Percentiles rank a stretch among this genome's conserved stretches.
These are phyloP conservation scores for Cucumis variabilis DNA, from an alignment of 331 rosid species.

Conservation along the genomic window DNA sequence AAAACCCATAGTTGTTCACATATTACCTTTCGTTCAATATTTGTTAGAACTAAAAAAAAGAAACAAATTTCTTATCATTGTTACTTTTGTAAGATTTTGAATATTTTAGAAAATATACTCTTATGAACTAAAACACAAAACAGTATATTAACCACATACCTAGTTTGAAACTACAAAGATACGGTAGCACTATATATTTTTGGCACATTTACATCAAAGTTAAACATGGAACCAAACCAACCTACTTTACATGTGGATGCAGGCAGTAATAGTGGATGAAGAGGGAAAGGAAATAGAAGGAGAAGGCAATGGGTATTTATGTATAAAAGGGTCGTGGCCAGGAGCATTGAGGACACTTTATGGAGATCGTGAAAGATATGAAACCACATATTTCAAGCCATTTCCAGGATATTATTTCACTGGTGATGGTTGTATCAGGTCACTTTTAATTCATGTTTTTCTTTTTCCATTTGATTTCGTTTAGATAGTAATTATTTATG, in stretches of 20 bases:
- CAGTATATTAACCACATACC: not conserved
- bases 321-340: slow-evolving; percentile 92
- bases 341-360: slow-evolving; percentile 95
- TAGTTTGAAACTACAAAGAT: not conserved
- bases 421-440: slow-evolving; percentile 98
- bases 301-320: slow-evolving; percentile 88
- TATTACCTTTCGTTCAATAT: too few relatives aligned
- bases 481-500: not conserved
- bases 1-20: too few relatives aligned
- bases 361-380: slow-evolving; percentile 92
- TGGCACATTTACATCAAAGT: not conserved
- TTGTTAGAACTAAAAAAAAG: too few relatives aligned
- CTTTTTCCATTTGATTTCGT: not conserved
- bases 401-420: slow-evolving; percentile 93
- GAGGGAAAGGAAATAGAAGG: slow-evolving; percentile 91
- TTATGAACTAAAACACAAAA: too few relatives aligned
- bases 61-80: too few relatives aligned
- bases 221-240: not conserved
- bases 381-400: slow-evolving; percentile 92
- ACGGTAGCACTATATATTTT: too few relatives aligned
- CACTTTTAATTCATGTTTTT: not conserved
- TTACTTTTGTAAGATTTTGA: too few relatives aligned
- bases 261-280: slow-evolving; percentile 94
- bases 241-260: not conserved
- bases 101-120: too few relatives aligned